phyloP scores from a whole-genome alignment of 129 eudicot genomes.

The Arctium lappa region DNA sequence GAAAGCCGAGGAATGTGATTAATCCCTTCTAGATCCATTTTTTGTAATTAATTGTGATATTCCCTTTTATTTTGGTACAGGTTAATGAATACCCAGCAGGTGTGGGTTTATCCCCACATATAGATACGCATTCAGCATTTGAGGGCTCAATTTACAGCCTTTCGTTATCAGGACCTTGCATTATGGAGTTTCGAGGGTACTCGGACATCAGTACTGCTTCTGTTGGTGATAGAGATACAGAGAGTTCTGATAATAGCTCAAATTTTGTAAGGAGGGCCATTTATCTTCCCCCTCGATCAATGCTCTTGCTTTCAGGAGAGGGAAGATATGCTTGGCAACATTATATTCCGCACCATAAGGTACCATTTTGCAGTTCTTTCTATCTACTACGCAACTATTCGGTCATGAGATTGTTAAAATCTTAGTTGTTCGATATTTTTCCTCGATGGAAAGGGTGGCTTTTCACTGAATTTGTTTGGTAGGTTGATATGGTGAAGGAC shows the following conservation, averaged over 20 bases:
- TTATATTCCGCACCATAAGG: constrained; percentile 98
- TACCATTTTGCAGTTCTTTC: constrained; percentile 25
- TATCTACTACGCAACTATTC: neutral
- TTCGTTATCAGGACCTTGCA: constrained; percentile 95
- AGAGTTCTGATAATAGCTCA: constrained; percentile 33
- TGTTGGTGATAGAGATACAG: constrained; percentile 29
- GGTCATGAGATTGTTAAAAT: neutral
- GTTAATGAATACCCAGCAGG: constrained; percentile 97
- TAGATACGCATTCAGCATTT: constrained; percentile 98
- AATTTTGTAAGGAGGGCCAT: constrained; percentile 54
- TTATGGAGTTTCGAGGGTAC: constrained; percentile 92
- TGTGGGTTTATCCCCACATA: constrained; percentile 94
- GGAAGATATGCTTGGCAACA: constrained; percentile 98
- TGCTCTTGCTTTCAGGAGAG: constrained; percentile 84
- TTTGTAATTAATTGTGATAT: neutral
- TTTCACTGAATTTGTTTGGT: constrained; percentile 1
- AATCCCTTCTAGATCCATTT: neutral
- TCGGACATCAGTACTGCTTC: constrained; percentile 32
- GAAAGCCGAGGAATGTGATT: neutral
- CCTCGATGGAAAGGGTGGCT: too few species aligned
- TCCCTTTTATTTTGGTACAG: constrained; percentile 38
- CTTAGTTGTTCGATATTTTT: neutral
- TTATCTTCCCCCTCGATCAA: constrained; percentile 87
- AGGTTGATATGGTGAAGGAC: constrained; percentile 79
- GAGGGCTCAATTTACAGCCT: constrained; percentile 89